Percentiles rank a stretch among this genome's conserved stretches.
phyloP scores from a whole-genome alignment of 1,284 basidiomycete genomes.

The Neonothopanus nambi region DNA sequence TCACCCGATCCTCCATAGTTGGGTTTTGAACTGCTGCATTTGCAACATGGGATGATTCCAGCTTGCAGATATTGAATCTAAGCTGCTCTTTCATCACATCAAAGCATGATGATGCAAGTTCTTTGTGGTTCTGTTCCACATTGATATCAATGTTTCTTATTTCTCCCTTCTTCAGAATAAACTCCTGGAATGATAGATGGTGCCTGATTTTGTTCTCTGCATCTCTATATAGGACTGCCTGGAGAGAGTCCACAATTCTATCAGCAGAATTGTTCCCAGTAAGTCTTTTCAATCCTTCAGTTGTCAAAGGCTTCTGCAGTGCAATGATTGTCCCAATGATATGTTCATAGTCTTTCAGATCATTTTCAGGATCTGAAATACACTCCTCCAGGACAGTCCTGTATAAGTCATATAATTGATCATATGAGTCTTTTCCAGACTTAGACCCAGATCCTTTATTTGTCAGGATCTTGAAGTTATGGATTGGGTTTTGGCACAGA shows the following conservation, averaged over 20 bases:
- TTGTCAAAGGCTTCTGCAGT: background rate
- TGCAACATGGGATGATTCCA: too few species aligned
- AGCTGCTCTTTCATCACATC: too few species aligned
- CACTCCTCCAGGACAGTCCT: too few species aligned
- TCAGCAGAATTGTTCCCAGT: background rate
- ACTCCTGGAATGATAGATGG: too few species aligned
- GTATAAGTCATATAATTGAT: background rate
- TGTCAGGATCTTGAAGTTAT: too few species aligned
- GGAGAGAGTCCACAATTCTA: background rate
- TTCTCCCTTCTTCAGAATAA: too few species aligned
- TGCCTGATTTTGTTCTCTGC: too few species aligned
- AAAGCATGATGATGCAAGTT: too few species aligned
- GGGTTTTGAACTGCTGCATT: background rate
- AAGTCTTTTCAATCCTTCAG: background rate
- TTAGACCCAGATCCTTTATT: background rate
- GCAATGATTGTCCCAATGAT: background rate
- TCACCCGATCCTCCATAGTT: background rate
- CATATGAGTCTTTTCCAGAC: background rate
- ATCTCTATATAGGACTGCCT: too few species aligned
- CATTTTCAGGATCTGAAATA: background rate
- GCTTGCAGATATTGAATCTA: too few species aligned
- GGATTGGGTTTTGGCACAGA: background rate
- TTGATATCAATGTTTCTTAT: too few species aligned
- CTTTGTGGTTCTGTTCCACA: too few species aligned
- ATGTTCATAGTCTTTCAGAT: background rate